phyloP scores from a whole-genome alignment of 495 filamentous ascomycete genomes.

The Penicillium chermesinum region DNA sequence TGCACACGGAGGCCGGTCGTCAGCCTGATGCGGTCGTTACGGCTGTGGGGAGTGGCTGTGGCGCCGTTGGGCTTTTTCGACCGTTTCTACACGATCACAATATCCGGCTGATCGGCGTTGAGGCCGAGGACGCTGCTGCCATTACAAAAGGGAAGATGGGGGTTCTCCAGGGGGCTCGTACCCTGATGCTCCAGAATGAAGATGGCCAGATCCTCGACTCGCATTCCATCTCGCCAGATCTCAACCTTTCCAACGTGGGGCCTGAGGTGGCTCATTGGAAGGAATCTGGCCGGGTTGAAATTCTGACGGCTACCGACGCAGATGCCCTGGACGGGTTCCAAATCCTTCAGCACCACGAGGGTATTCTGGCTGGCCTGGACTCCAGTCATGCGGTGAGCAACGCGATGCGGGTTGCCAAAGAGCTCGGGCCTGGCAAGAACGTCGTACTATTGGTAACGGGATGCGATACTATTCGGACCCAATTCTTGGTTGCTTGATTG shows the following conservation, averaged over 20 bases:
- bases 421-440: slow-evolving; percentile 29
- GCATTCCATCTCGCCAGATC: slow-evolving; percentile 29
- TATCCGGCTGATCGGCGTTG: slow-evolving; percentile 24
- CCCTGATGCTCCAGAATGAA: slow-evolving; percentile 27
- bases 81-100: slow-evolving; percentile 20
- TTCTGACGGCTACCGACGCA: slow-evolving; percentile 24
- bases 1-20: slow-evolving; percentile 16
- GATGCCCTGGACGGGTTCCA: slow-evolving; percentile 32
- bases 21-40: slow-evolving; percentile 28
- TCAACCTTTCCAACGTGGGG: slow-evolving; percentile 31
- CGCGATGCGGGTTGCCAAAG: slow-evolving; percentile 21
- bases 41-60: slow-evolving; percentile 24
- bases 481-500: slow-evolving; percentile 10
- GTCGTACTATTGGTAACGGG: slow-evolving; percentile 34
- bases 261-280: slow-evolving; percentile 35
- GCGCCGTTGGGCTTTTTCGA: slow-evolving; percentile 28
- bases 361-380: slow-evolving; percentile 26
- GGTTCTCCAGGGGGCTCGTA: slow-evolving; percentile 31
- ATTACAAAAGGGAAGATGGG: slow-evolving; percentile 24
- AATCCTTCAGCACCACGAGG: slow-evolving; percentile 27
- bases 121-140: slow-evolving; percentile 23
- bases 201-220: slow-evolving; percentile 30
- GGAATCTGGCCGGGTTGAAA: slow-evolving; percentile 25
- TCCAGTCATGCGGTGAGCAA: slow-evolving; percentile 30
- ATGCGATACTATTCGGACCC: slow-evolving; percentile 17